Evolutionary conservation across 306 rosid genomes (phyloP).

Genomic region (Fragaria ananassa): DNA sequence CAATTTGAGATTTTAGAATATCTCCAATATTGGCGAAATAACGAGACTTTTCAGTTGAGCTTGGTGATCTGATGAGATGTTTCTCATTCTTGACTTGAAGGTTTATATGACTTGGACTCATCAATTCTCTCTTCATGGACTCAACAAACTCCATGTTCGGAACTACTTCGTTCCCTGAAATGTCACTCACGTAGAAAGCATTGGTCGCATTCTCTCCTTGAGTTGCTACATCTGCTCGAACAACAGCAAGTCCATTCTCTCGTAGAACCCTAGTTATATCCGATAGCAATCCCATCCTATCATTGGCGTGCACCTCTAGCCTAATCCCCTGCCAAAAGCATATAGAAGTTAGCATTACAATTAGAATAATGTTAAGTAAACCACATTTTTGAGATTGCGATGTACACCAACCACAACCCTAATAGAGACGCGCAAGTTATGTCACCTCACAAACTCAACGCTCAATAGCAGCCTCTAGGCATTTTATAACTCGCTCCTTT

Average conservation of each 20-base stretch:
- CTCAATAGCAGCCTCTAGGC: slow-evolving; percentile 68
- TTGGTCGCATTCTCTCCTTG: slow-evolving; percentile 56
- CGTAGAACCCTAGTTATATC: slow-evolving; percentile 65
- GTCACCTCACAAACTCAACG: slow-evolving; percentile 61
- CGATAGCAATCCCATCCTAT: slow-evolving; percentile 54
- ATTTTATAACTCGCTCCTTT: slow-evolving; percentile 62
- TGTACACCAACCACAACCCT: background rate
- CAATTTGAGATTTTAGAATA: slow-evolving; percentile 41
- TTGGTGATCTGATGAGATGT: background rate
- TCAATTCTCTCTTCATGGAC: slow-evolving; percentile 56
- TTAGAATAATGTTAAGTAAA: background rate
- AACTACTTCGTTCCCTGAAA: slow-evolving; percentile 55
- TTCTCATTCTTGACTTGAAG: slow-evolving; percentile 42
- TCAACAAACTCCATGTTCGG: slow-evolving; percentile 48
- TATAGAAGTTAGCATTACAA: background rate
- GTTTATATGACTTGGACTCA: slow-evolving; percentile 28
- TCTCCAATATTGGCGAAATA: slow-evolving; percentile 36
- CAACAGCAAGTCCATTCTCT: slow-evolving; percentile 60
- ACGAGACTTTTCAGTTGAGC: slow-evolving; percentile 24
- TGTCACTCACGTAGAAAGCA: slow-evolving; percentile 57
- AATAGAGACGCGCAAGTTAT: background rate
- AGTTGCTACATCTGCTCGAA: slow-evolving; percentile 64
- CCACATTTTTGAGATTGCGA: background rate
- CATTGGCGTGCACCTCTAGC: slow-evolving; percentile 54
- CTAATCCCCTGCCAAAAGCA: slow-evolving; percentile 45